These are phyloP conservation scores for Skeletonema costatum DNA, from an alignment of 108 stramenopile genomes.

Conservation along the genomic window DNA sequence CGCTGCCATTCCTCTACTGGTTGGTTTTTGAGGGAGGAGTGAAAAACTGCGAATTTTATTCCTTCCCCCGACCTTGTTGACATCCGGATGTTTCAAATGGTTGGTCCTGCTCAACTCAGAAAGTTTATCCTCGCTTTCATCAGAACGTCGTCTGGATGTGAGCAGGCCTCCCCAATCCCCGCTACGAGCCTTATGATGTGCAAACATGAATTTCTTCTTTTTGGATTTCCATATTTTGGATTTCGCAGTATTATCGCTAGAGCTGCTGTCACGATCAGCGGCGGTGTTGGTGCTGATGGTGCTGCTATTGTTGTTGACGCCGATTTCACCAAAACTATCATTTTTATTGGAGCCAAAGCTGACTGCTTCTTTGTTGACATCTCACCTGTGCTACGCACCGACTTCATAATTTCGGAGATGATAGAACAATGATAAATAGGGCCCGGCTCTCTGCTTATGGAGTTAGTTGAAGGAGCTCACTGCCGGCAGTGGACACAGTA, in stretches of 20 bases:
- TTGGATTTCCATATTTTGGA: background rate
- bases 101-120: too few relatives aligned
- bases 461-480: too few relatives aligned
- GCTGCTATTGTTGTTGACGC: background rate
- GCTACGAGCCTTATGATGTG: background rate
- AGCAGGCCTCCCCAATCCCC: background rate
- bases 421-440: too few relatives aligned
- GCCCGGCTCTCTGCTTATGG: too few relatives aligned
- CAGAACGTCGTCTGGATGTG: background rate
- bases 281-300: background rate
- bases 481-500: too few relatives aligned
- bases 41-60: background rate
- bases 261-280: background rate
- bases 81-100: background rate
- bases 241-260: background rate
- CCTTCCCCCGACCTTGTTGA: background rate
- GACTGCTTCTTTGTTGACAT: background rate
- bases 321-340: background rate
- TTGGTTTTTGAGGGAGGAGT: background rate
- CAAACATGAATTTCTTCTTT: background rate
- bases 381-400: background rate
- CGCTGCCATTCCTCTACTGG: background rate
- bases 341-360: background rate
- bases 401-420: background rate
- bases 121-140: background rate